Conservation (phyloP, 1,284 basidiomycete species). For the Trametes hirsuta region DNA sequence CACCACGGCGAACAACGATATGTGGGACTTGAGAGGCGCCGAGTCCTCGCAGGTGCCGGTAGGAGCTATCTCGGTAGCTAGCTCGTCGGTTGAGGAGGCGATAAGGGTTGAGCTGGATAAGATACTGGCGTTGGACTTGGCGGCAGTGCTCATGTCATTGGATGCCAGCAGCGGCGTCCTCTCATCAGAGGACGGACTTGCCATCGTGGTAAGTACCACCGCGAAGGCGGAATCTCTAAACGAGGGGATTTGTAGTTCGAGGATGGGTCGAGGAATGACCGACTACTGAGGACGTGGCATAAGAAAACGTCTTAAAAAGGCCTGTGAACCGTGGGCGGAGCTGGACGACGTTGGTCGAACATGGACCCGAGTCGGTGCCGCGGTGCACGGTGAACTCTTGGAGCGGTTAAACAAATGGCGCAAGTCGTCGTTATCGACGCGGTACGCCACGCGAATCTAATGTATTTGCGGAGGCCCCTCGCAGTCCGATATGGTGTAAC, state of each 20-base stretch:
- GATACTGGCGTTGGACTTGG: not conserved
- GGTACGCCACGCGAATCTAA: not conserved
- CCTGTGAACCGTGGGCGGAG: not conserved
- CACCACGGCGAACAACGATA: slow-evolving; percentile 24
- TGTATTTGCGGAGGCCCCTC: not conserved
- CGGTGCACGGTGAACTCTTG: too few species aligned
- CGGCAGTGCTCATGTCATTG: too few species aligned
- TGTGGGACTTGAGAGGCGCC: slow-evolving; percentile 13
- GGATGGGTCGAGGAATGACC: not conserved
- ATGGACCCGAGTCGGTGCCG: too few species aligned
- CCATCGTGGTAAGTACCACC: too few species aligned
- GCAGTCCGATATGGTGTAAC: slow-evolving; percentile 63
- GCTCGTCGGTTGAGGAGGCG: not conserved
- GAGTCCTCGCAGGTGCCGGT: not conserved
- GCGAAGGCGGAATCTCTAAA: too few species aligned
- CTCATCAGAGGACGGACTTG: too few species aligned
- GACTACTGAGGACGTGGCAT: not conserved
- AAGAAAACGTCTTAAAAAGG: not conserved
- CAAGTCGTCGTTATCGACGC: not conserved
- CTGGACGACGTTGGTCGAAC: not conserved
- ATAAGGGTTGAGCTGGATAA: not conserved
- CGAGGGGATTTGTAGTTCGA: not conserved
- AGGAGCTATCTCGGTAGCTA: not conserved
- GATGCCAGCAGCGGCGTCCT: not conserved
- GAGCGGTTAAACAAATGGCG: not conserved